Evolutionary conservation across 257 asterid species (phyloP), one percentile per base, ranked within the genome.

Genomic region (Fraxinus americana): DNA sequence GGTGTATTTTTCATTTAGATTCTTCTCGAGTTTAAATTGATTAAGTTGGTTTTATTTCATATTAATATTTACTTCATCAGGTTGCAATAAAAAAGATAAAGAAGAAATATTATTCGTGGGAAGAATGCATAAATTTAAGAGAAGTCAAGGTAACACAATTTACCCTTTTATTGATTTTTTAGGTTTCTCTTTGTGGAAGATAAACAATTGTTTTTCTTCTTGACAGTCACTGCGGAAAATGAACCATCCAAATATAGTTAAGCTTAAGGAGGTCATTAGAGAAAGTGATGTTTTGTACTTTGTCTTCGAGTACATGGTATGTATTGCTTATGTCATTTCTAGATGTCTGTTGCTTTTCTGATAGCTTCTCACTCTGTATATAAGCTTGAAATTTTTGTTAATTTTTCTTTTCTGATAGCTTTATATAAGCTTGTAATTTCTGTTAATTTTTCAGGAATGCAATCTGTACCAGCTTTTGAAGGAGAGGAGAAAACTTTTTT

Each of bases 181-280:
- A 29, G 35, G 41, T 6, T 9, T 41, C 35, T 21, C 41, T 36
- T 68, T 34, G n/a, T 81, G 39, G 25, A 21, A 67, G 43, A 27
- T 43, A 32, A 45, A 25, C 75, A 71, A 65, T 71, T 70, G 45
- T 39, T 75, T 32, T 72, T 45, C 70, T n/a, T 71, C 74, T 54
- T 80, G 63, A 76, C 91, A 94, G 98, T 92, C 98, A 4, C 83
- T 94, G 83, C 89, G 91, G 89, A 92, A 82, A 88, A 88, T 94
- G 98, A 94, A 78, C 87, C 99, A 94, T 86, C 92, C 91, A 10
- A 94, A 94, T 59, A 88, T 94, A 66, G 94, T 92, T 76, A 94
- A 90, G 98, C 99, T 94, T 77, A 92, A 91, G 92, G 97, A 94
- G 85, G 98, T 94, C 35, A 88, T 94, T 21, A 87, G 96, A 83